Conservation (phyloP, 306 rosid genomes). For the Quercus aquifolioides region DNA sequence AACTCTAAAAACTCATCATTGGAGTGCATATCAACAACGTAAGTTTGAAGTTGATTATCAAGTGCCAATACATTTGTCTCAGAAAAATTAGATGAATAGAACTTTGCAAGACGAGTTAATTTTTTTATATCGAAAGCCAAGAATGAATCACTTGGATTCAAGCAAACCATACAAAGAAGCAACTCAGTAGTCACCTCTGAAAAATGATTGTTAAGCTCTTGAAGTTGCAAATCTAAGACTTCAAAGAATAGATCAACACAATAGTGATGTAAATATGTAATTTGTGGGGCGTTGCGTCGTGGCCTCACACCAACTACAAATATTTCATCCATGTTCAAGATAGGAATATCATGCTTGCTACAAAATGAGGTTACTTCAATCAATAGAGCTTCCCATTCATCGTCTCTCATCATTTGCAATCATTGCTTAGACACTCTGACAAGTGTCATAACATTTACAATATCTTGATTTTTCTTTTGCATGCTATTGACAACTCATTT, state of each 20-base stretch:
- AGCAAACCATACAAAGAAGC: neutral
- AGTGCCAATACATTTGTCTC: too few relatives aligned
- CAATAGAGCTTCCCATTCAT: too few relatives aligned
- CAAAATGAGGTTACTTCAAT: neutral
- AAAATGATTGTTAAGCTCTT: neutral
- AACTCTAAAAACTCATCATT: too few relatives aligned
- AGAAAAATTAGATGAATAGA: too few relatives aligned
- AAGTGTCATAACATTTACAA: neutral
- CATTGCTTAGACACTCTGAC: neutral
- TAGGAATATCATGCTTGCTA: neutral
- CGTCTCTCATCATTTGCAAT: neutral
- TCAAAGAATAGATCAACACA: neutral
- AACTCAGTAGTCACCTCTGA: neutral
- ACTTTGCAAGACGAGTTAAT: neutral
- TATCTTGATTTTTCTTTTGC: slow-evolving; percentile 4
- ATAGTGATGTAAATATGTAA: neutral
- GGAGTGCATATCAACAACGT: too few relatives aligned
- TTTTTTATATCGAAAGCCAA: neutral
- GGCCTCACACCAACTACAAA: neutral
- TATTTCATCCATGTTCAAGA: neutral
- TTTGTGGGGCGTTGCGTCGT: neutral
- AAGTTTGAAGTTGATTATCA: too few relatives aligned
- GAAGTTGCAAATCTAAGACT: neutral
- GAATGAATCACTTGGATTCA: neutral
- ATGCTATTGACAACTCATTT: slow-evolving; percentile 1